These are phyloP conservation scores for Phialocephala sp. DNA, from an alignment of 2,329 filamentous ascomycete species.

Conservation along the genomic window DNA sequence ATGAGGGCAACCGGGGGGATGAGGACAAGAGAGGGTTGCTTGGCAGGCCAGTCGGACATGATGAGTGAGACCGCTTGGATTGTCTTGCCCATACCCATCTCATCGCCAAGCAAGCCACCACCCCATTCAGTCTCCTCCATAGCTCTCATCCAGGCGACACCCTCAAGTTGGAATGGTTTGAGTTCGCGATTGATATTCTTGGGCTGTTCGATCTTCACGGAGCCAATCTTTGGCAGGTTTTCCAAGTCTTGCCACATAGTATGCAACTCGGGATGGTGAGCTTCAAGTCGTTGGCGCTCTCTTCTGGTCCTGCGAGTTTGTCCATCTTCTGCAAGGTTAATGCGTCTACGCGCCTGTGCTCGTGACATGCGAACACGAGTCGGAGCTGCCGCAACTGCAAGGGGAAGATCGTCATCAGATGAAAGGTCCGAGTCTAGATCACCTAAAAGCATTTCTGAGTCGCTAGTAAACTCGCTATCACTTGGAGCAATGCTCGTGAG, in stretches of 20 bases:
- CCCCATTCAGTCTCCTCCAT: slow-evolving; percentile 88
- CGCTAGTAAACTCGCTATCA: slow-evolving; percentile 30
- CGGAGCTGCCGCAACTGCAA: slow-evolving; percentile 4
- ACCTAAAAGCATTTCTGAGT: slow-evolving; percentile 15
- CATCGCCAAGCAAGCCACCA: slow-evolving; percentile 90
- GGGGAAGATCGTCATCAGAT: slow-evolving; percentile 15
- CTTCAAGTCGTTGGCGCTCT: slow-evolving; percentile 72
- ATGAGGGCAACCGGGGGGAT: slow-evolving; percentile 93
- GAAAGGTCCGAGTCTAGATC: slow-evolving; percentile 11
- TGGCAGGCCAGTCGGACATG: slow-evolving; percentile 94
- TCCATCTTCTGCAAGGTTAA: slow-evolving; percentile 38
- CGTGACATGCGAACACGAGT: slow-evolving; percentile 4
- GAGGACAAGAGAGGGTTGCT: slow-evolving; percentile 82
- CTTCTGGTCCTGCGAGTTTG: slow-evolving; percentile 44
- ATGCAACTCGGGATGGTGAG: slow-evolving; percentile 75
- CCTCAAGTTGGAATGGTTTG: slow-evolving; percentile 93
- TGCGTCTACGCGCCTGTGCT: slow-evolving; percentile 17
- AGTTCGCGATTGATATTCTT: slow-evolving; percentile 78
- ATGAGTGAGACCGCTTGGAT: slow-evolving; percentile 97
- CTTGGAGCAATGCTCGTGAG: slow-evolving; percentile 18
- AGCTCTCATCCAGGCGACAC: slow-evolving; percentile 89
- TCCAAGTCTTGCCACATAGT: slow-evolving; percentile 86
- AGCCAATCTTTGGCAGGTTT: slow-evolving; percentile 68
- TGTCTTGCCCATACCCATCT: slow-evolving; percentile 99
- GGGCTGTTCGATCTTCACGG: slow-evolving; percentile 72